Base-by-base conservation (phyloP, 768 basidiomycete genomes). In the Phanerochaete carnosa region DNA sequence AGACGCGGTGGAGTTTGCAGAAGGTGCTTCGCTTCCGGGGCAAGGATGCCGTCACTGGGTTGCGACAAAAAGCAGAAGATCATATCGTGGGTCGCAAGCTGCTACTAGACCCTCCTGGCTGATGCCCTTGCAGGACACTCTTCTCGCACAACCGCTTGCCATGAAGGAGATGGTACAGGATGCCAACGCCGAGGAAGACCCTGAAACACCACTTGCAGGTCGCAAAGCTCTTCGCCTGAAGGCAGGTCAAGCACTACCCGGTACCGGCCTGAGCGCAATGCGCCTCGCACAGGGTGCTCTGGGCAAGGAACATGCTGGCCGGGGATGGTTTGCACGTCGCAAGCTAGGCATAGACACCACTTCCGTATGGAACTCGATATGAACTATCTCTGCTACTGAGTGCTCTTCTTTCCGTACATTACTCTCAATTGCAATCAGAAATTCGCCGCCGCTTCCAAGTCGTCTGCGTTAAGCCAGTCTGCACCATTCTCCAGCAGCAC, bases 1-100 rank as follows among this genome's bases (percentile, higher is more conserved):
- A 79, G 70, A 94, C 92, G 25, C 79, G 88, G 59, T 86, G 84
- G 80, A 92, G 91, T 71, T 73, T 94, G 39, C 83, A 87, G 65
- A 92, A 92, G 72, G 79, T 87, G 3, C 74, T 94, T 23, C 84
- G 76, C 55, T 94, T 81, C 70, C 78, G 87, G 55, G 74, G 77
- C 19, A 64, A 68, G 29, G 75, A 75, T 59, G 85, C 84, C 26
- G 65, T 81, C 9, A 59, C 67, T 11, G 76, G 81, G 25, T 69
- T 94, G 26, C 77, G 78, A 57, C 69, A 75, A 62, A 89, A 87
- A 68, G 87, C 85, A 5, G 76, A 77, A 29, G 78, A 81, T 46
- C 86, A 93, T 71, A 82, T 87, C 62, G 92, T 92, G 68, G 66
- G 89, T 79, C 28, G 37, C 35, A 25, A 32, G 32, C 9, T 56